A percentile compares a stretch with the other conserved stretches of the same genome.
phyloP scores from a whole-genome alignment of 192 early-diverging fungal species.

The Backusella liffmaniae region DNA sequence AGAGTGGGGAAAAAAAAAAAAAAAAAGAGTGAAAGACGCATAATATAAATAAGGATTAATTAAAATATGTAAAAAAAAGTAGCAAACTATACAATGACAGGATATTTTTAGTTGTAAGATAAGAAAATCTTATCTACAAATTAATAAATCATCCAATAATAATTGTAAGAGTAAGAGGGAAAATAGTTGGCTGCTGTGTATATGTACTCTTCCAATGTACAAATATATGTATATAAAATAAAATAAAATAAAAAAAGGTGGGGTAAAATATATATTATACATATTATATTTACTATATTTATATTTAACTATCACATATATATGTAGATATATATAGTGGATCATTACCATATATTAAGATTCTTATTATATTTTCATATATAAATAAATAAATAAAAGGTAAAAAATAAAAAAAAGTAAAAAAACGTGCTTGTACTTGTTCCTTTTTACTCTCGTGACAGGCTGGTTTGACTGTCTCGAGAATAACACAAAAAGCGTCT shows the following conservation, averaged over 20 bases:
- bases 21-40: background rate
- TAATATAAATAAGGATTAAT: background rate
- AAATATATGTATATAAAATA: background rate
- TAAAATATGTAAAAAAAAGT: background rate
- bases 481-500: background rate
- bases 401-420: background rate
- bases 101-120: background rate
- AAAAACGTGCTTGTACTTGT: constrained; percentile 12
- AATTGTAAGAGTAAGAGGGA: background rate
- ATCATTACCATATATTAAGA: background rate
- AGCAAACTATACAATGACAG: background rate
- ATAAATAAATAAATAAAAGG: background rate
- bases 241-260: background rate
- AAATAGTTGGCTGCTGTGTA: background rate
- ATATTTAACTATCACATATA: background rate
- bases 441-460: background rate
- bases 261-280: background rate
- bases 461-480: constrained; percentile 5
- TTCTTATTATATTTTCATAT: background rate
- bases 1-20: background rate
- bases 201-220: background rate
- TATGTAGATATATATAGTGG: background rate
- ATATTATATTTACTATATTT: too few species aligned
- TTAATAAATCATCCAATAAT: background rate
- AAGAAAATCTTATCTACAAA: background rate